Evolutionary conservation across 116 monocot species (phyloP).

Genomic region (Thalassia testudinum): DNA sequence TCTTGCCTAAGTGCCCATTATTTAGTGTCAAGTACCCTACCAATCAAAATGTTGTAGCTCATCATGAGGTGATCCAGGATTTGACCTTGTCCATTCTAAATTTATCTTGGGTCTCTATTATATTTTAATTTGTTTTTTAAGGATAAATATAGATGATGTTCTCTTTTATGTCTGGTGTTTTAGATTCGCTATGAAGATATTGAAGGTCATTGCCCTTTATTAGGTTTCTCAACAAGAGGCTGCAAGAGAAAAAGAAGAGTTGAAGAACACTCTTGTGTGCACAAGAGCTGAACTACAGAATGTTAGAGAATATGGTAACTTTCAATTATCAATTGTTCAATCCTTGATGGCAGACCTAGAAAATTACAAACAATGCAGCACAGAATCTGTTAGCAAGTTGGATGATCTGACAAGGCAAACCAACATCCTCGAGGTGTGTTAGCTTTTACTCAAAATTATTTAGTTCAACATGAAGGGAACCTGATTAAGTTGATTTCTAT

Average conservation of each 20-base stretch:
- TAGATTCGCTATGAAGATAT: too few relatives aligned
- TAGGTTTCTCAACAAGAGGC: conserved; percentile 59
- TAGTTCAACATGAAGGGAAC: too few relatives aligned
- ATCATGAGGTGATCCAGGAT: too few relatives aligned
- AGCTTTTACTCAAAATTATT: neutral
- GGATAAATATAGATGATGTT: too few relatives aligned
- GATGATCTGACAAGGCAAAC: conserved; percentile 14
- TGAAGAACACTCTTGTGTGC: conserved; percentile 29
- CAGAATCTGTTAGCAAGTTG: conserved; percentile 19
- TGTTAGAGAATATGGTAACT: conserved; percentile 56
- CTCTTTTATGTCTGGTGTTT: too few relatives aligned
- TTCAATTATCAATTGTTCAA: conserved; percentile 27
- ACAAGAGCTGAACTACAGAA: conserved; percentile 53
- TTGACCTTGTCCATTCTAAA: too few relatives aligned
- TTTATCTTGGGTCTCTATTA: too few relatives aligned
- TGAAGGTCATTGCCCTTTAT: too few relatives aligned
- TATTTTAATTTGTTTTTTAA: too few relatives aligned
- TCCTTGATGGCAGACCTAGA: conserved; percentile 28
- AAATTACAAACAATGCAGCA: conserved; percentile 27
- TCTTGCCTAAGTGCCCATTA: too few relatives aligned
- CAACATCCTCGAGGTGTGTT: conserved; percentile 40
- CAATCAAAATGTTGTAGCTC: too few relatives aligned
- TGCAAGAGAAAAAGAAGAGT: conserved; percentile 44
- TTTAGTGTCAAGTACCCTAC: too few relatives aligned
- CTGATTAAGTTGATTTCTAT: neutral